A percentile compares a stretch with the other conserved stretches of the same genome.
Evolutionary conservation across 2,329 filamentous ascomycete species (phyloP).

Genomic region (Pseudopithomyces maydicus): DNA sequence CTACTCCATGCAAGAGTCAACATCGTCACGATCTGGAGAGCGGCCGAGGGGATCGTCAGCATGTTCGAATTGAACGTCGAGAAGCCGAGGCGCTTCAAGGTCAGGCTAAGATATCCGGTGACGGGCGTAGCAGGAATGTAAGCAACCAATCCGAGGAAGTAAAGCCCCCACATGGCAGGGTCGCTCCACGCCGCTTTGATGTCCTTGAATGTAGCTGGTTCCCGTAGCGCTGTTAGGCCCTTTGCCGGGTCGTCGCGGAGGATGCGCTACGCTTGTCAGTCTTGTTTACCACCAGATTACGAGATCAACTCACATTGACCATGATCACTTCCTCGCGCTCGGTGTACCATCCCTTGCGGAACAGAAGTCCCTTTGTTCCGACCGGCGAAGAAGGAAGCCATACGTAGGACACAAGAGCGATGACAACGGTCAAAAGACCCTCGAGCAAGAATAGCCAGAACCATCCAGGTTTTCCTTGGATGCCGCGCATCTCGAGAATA

Average conservation of each 20-base stretch:
- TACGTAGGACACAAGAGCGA: conserved; percentile 34
- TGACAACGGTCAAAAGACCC: conserved; percentile 34
- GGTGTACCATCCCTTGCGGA: conserved; percentile 66
- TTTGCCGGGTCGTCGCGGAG: conserved; percentile 61
- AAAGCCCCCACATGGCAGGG: conserved; percentile 62
- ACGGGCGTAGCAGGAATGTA: conserved; percentile 45
- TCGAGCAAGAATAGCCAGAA: conserved; percentile 59
- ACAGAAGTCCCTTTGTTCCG: conserved; percentile 29
- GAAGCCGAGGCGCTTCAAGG: conserved; percentile 47
- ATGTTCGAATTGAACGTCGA: conserved; percentile 50
- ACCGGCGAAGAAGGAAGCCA: conserved; percentile 59
- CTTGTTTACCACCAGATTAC: not conserved
- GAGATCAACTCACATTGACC: conserved; percentile 54
- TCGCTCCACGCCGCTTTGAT: conserved; percentile 58
- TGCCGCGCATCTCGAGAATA: conserved; percentile 57
- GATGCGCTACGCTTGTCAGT: conserved; percentile 45
- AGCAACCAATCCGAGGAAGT: conserved; percentile 52
- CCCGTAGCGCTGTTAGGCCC: conserved; percentile 61
- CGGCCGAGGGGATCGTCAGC: conserved; percentile 49
- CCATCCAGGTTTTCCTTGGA: conserved; percentile 58
- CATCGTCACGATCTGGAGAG: conserved; percentile 57
- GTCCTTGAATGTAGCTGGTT: conserved; percentile 54
- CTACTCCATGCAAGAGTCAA: conserved; percentile 49
- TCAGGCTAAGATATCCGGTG: conserved; percentile 46
- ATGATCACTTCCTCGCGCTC: conserved; percentile 71